Evolutionary conservation across 306 rosid genomes (phyloP).

Genomic region (Elaeagnus macrophylla): DNA sequence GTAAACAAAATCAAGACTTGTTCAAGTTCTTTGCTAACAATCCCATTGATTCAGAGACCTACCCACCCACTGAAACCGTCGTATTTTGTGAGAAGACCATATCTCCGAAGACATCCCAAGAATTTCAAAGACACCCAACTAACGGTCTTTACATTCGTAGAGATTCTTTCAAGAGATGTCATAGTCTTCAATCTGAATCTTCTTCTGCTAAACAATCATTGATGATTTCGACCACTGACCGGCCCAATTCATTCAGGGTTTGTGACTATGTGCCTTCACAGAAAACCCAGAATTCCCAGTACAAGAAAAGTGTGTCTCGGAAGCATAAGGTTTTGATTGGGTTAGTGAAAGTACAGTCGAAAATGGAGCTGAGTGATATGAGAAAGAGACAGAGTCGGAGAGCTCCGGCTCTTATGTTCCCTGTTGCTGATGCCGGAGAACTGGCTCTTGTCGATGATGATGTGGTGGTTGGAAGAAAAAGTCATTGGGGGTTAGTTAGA

Average conservation of each 20-base stretch:
- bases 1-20: no score
- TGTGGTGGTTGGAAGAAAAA: constrained; percentile 1
- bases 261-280: not conserved
- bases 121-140: no score
- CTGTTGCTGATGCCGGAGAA: not conserved
- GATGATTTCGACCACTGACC: not conserved
- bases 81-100: no score
- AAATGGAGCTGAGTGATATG: constrained; percentile 37
- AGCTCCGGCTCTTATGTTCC: constrained; percentile 23
- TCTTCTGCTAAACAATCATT: no score
- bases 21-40: no score
- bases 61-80: no score
- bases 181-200: no score
- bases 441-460: constrained; percentile 3
- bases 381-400: constrained; percentile 28
- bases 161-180: no score
- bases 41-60: no score
- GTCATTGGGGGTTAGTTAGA: constrained; percentile 20
- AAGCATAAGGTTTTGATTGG: constrained; percentile 35
- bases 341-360: constrained; percentile 23
- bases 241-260: constrained; percentile 6
- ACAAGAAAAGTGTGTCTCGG: not conserved
- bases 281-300: constrained; percentile 7
- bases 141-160: no score
- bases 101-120: no score